Evolutionary conservation across 371 early-diverging fungal genomes (phyloP), one percentile per base, ranked within the genome.

Genomic region (Mortierella sp.): DNA sequence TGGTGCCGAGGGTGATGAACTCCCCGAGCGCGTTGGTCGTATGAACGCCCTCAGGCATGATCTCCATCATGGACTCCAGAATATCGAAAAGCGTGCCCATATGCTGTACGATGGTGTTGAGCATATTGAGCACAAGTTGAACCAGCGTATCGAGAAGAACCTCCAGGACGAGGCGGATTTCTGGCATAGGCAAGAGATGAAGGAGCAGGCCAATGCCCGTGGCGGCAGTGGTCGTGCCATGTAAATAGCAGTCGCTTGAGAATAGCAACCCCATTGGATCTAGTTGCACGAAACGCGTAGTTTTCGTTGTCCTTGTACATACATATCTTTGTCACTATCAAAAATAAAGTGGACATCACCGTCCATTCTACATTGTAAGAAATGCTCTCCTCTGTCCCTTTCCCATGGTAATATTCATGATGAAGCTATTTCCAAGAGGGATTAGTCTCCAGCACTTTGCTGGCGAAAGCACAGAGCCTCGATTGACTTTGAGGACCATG

Each of bases 81-180:
- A 86, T 54, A 41, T 82, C 29, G 86, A 86, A 16, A 76, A 72
- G 56, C 86, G 86, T 48, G 74, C 82, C 6, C 77, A 76, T 38
- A 86, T 86, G 86, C 27, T 86, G 5, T 75, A 76, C 48, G 71
- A 82, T 49, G 86, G 86, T 24, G 86, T 86, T 27, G 86, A 86
- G 74, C 79, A 86, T 35, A 5, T 82, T 7, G 86, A 86, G 65
- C 82, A 86, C 68, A 77, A 46, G 24, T 46, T 86, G 29, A 77
- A 79, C 75, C 75, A 77, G 56, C 75, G 63, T 0, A 74, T 86
- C 27, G 54, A 86, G 70, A 86, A 86, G 72, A 35, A 75, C 18
- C 63, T 86, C 21, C 63, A 86, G 41, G 82, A 79, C 1, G 86
- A 86, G 27, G 86, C 86, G 0, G 86, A 86, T 29, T 86, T 79